These are phyloP conservation scores for Paspalum notatum DNA, from an alignment of 176 grass and related monocot species.

Conservation along the genomic window DNA sequence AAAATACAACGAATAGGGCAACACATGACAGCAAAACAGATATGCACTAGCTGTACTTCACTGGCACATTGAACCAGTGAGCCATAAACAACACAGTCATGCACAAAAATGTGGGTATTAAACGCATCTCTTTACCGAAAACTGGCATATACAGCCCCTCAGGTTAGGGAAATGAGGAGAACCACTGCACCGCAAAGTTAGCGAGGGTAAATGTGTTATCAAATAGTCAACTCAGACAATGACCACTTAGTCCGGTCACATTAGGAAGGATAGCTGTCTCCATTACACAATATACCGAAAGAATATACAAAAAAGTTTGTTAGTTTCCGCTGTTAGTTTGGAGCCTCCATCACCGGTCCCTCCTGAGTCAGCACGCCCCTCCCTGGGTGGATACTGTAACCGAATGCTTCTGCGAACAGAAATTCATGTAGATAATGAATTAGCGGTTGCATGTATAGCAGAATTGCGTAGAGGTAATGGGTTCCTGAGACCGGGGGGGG, in stretches of 20 bases:
- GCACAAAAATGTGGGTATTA: too few relatives aligned
- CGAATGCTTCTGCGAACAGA: constrained; percentile 5
- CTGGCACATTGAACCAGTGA: too few relatives aligned
- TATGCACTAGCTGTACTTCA: too few relatives aligned
- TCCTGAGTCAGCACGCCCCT: constrained; percentile 29
- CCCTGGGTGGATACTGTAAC: neutral
- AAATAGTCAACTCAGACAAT: constrained; percentile 24
- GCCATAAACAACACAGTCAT: too few relatives aligned
- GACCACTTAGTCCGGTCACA: neutral
- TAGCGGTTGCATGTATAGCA: neutral
- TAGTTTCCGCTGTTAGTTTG: constrained; percentile 39
- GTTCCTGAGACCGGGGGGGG: neutral
- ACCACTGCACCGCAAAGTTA: constrained; percentile 19
- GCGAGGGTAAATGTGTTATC: neutral
- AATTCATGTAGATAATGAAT: neutral
- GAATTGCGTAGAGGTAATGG: neutral
- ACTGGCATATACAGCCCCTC: constrained; percentile 38
- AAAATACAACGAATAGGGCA: too few relatives aligned
- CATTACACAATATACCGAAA: constrained; percentile 47
- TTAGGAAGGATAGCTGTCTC: constrained; percentile 31
- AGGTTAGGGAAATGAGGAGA: neutral
- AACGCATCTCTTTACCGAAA: constrained; percentile 38
- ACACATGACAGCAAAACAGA: too few relatives aligned
- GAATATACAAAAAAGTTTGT: constrained; percentile 48
- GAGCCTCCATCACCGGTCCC: neutral